Conservation (phyloP, 1,284 basidiomycete species). For the Ustilago sp. region DNA sequence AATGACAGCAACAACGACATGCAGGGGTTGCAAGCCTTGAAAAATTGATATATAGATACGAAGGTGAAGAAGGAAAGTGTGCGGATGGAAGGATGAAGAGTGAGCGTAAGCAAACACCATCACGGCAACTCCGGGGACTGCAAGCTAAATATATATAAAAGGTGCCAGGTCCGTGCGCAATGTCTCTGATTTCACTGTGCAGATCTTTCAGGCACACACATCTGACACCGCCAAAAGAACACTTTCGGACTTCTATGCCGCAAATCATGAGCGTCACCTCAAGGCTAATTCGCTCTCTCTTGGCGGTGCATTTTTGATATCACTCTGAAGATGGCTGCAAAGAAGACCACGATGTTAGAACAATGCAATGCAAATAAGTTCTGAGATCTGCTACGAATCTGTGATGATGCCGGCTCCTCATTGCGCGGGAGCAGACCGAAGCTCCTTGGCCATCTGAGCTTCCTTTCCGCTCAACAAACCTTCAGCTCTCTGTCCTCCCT, state of each 20-base stretch:
- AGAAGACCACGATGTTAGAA: not conserved
- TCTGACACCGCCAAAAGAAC: not conserved
- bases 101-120: constrained; percentile 1
- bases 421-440: constrained; percentile 43
- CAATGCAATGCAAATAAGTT: constrained; percentile 6
- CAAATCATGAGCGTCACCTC: not conserved
- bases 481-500: constrained; percentile 23
- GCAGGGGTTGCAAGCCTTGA: constrained; percentile 7
- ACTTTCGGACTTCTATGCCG: constrained; percentile 4
- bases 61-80: not conserved
- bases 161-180: constrained; percentile 13
- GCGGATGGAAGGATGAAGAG: not conserved
- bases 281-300: constrained; percentile 1
- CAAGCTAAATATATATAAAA: not conserved
- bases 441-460: constrained; percentile 48
- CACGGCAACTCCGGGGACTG: not conserved
- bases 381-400: not conserved
- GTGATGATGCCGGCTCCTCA: not conserved
- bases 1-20: constrained; percentile 32
- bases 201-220: constrained; percentile 9
- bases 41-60: not conserved
- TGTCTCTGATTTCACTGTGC: constrained; percentile 20
- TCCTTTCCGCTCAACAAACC: constrained; percentile 46
- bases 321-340: not conserved
- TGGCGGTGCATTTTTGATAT: not conserved